Evolutionary conservation across 306 rosid genomes (phyloP).

Genomic region (Sicyos edulis): DNA sequence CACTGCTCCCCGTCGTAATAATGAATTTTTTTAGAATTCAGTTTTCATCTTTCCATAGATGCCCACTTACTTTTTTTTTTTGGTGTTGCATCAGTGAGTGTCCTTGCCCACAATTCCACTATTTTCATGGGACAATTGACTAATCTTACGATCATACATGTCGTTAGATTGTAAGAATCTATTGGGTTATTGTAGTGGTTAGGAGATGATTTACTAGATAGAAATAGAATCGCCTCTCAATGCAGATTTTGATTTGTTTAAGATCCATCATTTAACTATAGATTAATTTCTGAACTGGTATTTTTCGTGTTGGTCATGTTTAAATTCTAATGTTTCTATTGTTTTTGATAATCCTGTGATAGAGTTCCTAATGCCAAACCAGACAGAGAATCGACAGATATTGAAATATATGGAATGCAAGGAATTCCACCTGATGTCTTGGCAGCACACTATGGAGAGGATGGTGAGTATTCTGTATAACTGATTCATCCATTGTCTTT

Average conservation of each 20-base stretch:
- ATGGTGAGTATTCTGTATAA: conserved; percentile 41
- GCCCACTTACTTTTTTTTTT: background rate
- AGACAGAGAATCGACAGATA: conserved; percentile 81
- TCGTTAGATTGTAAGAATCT: background rate
- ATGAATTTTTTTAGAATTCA: background rate
- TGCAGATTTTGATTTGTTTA: background rate
- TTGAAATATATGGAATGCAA: conserved; percentile 99
- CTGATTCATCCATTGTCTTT: background rate
- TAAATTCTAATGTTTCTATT: background rate
- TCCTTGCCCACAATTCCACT: too few species aligned
- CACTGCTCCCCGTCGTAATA: background rate
- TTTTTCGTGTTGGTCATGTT: background rate
- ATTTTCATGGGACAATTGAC: too few species aligned
- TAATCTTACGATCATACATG: too few species aligned
- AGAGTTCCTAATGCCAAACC: conserved; percentile 98
- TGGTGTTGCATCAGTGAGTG: too few species aligned
- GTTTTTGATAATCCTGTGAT: conserved; percentile 15
- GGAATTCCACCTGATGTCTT: conserved; percentile 87
- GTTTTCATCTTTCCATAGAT: background rate
- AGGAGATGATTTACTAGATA: background rate
- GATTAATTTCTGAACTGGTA: background rate
- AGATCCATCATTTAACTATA: background rate
- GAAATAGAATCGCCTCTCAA: conserved; percentile 1
- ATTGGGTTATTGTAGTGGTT: background rate
- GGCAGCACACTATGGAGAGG: conserved; percentile 97